Base-by-base conservation (phyloP, 2,329 filamentous ascomycete genomes). In the Zymoseptoria ardabiliae region DNA sequence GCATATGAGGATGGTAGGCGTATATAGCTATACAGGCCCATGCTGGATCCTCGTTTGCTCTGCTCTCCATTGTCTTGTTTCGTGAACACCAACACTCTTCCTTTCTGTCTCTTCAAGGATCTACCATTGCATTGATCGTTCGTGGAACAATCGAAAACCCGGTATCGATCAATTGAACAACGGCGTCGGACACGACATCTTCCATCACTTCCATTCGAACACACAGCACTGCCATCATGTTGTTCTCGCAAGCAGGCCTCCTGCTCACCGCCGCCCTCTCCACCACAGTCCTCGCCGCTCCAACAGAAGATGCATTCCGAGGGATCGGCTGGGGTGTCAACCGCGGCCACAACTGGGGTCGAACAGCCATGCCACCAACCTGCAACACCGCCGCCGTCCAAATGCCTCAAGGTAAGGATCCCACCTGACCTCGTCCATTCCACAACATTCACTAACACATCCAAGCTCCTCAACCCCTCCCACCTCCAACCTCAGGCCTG, bases 401-500 rank as follows among this genome's bases (percentile, higher is more conserved):
- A 20, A 49, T 68, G 28, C 66, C 66, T 41, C 61, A 61, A 64
- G 57, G 66, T 67, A 62, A 45, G 61, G 61, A 41, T 11, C 50
- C 2, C 22, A 21, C 13, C 25, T 8, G 45, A n/a, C n/a, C 49
- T 11, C 17, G 23, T 9, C 28, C 20, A 50, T 28, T 41, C 20
- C 52, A 20, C 17, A 49, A 41, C 9, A 19, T 17, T 10, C 13
- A 50, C 55, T 60, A 19, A 62, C 54, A 41, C 4, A 30, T 5
- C 22, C 9, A 28, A 73, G 70, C 69, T 51, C 65, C 71, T 2
- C 67, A 69, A 75, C 61, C 82, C 17, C 81, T 96, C 6, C 85
- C 88, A 13, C 64, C 79, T 7, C 84, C 85, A 13, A 76, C 83
- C 0, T 65, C 77, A 6, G 88, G 86, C 58, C 78, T 90, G 28